Base-by-base conservation (phyloP, 2,329 filamentous ascomycete species). In the Knufia fluminis region DNA sequence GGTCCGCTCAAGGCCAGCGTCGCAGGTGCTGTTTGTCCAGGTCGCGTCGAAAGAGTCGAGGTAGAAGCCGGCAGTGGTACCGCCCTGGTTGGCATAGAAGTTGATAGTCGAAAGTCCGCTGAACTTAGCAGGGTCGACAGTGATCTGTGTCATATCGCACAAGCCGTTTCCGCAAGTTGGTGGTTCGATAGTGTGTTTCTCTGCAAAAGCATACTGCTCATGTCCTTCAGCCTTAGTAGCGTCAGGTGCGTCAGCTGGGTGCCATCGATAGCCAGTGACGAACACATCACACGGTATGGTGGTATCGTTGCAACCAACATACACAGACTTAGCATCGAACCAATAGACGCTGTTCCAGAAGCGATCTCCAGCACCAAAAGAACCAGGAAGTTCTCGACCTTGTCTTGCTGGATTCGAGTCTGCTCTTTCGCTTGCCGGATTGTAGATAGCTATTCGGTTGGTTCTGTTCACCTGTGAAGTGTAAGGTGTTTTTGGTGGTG, bases 11-110 rank as follows among this genome's bases (percentile, higher is more conserved):
- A 55, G 44, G 14, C 68, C 74, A 46, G 74, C 73, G 31, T 62
- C 65, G 54, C 74, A 77, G 35, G 63, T 71, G 52, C 71, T 71
- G 62, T 77, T 70, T 49, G 62, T 67, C 74, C 74, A 77, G 36
- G 64, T 67, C 58, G 75, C 59, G 40, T 65, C 54, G 49, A 77
- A 57, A 50, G 72, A 66, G 54, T 76, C 74, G 62, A 75, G 63
- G 49, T 59, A 64, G 62, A 75, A 71, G 57, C 68, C 71, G 23
- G 65, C 59, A 49, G 66, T 60, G 57, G 68, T 62, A 3, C 61
- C 62, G 26, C 59, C 57, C 33, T 67, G 69, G 47, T 65, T 70
- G 9, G 73, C 73, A 41, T 71, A 67, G 55, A 77, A 71, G 54
- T 71, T 68, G 17, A 77, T 66, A 7, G 71, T 70, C 12, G 67